Percentiles rank a stretch among this genome's conserved stretches.
Conservation (phyloP, 2,329 filamentous ascomycete species). For the Cyclaneusma minus region DNA sequence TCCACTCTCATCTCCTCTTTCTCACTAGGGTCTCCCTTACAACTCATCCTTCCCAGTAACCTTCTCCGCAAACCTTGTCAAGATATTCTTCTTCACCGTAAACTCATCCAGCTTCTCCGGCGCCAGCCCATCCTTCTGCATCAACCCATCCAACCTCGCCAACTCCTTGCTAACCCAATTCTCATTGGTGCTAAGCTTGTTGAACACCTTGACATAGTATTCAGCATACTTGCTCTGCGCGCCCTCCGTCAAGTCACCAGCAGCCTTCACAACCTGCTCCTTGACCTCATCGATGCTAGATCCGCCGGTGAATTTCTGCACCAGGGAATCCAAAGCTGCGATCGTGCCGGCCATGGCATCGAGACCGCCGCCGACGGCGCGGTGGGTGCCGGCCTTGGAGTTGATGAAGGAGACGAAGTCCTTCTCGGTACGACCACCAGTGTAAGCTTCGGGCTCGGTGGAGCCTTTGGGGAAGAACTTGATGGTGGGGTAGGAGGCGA, state of each 20-base stretch:
- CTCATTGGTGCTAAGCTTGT: slow-evolving; percentile 67
- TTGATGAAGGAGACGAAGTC: slow-evolving; percentile 74
- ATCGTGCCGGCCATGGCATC: slow-evolving; percentile 71
- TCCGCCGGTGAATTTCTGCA: slow-evolving; percentile 54
- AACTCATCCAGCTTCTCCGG: slow-evolving; percentile 82
- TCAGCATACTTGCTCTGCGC: slow-evolving; percentile 63
- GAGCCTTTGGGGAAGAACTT: slow-evolving; percentile 90
- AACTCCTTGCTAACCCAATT: slow-evolving; percentile 78
- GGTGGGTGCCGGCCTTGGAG: slow-evolving; percentile 75
- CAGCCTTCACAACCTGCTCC: slow-evolving; percentile 57
- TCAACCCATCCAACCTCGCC: slow-evolving; percentile 59
- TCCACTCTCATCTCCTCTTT: too few relatives aligned
- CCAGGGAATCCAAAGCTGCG: slow-evolving; percentile 58
- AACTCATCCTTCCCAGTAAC: slow-evolving; percentile 57
- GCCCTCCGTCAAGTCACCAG: slow-evolving; percentile 45
- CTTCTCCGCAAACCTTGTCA: slow-evolving; percentile 58
- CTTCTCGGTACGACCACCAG: slow-evolving; percentile 59
- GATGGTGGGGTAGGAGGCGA: slow-evolving; percentile 88
- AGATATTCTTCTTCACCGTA: slow-evolving; percentile 72
- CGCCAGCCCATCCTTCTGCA: slow-evolving; percentile 75
- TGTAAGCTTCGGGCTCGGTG: slow-evolving; percentile 55
- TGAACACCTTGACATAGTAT: slow-evolving; percentile 86
- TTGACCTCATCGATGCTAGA: slow-evolving; percentile 44
- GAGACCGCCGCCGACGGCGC: slow-evolving; percentile 65
- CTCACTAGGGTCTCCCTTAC: slow-evolving; percentile 31